Evolutionary conservation across 441 rosid genomes (phyloP), one percentile per base, ranked within the genome.

Genomic region (Iberis amara): DNA sequence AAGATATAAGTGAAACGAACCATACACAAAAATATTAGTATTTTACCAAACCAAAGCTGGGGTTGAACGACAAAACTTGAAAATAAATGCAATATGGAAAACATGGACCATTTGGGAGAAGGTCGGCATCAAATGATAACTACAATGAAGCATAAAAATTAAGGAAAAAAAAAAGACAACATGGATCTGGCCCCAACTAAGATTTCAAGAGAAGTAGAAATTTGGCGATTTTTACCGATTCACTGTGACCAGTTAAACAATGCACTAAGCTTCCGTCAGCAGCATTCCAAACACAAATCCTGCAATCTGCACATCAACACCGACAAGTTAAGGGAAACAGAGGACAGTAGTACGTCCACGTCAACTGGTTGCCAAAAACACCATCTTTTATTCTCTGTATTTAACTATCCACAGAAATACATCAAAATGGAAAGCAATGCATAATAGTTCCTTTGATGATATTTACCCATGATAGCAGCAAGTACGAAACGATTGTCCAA

Each of bases 221-320:
- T 51, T 44, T 38, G 32, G 49, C 45, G 28, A 48, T 18, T 70
- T 68, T 74, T 75, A 85, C 94, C 35, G 94, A 85, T 77, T 63
- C 82, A 63, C 66, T 77, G 65, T 85, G 94, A 65, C 94, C 94
- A 0, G 94, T 85, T 79, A 85, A 72, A 63, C 81, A 85, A 73
- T 85, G 94, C 53, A 85, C 89, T 66, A 85, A 75, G 76, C 94
- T 79, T 53, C 94, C 94, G 59, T 85, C 94, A 57, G 77, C 80
- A 51, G 94, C 94, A 72, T 85, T 85, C 94, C 94, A 85, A 51
- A 85, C 94, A 28, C 94, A 85, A 61, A 85, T 85, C 75, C 94
- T 78, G 81, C 94, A 85, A 75, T 85, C 94, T 85, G 85, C 64
- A 73, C 21, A 56, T n/a, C n/a, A 48, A 68, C 64, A 50, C 49